phyloP scores from a whole-genome alignment of 805 yeast genomes.

The Metschnikowia baotianmanensis region DNA sequence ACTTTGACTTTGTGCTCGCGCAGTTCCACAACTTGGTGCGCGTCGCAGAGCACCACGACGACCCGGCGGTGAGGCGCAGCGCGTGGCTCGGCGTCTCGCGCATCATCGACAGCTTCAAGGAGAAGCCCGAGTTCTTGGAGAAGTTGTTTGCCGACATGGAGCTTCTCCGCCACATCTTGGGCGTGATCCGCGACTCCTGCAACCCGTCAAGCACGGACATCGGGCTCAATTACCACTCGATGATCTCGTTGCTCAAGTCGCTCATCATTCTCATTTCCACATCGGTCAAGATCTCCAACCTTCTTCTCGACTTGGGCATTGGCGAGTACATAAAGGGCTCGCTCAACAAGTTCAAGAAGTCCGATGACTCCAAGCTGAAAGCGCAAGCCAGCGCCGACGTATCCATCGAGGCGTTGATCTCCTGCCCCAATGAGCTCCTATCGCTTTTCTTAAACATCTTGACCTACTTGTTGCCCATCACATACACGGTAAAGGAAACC shows the following conservation, averaged over 20 bases:
- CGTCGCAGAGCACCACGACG: constrained; percentile 55
- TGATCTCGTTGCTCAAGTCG: constrained; percentile 39
- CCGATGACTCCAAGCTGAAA: constrained; percentile 6
- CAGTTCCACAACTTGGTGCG: constrained; percentile 59
- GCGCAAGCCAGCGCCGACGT: constrained; percentile 18
- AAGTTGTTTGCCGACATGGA: constrained; percentile 29
- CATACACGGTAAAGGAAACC: constrained; percentile 27
- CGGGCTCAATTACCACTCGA: constrained; percentile 11
- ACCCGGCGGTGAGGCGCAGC: constrained; percentile 57
- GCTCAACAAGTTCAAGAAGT: constrained; percentile 49
- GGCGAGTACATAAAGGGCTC: constrained; percentile 49
- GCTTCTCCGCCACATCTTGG: constrained; percentile 11
- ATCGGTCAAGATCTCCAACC: constrained; percentile 40
- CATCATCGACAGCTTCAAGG: constrained; percentile 49
- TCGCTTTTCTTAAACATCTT: constrained; percentile 53
- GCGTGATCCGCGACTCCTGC: constrained; percentile 14
- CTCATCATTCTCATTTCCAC: constrained; percentile 42
- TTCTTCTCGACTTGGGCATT: constrained; percentile 47
- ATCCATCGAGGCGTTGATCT: constrained; percentile 69
- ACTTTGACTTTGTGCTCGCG: constrained; percentile 49
- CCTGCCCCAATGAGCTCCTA: constrained; percentile 66
- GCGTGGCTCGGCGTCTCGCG: constrained; percentile 65
- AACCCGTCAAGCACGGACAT: constrained; percentile 13
- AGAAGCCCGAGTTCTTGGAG: constrained; percentile 44
- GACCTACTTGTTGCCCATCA: constrained; percentile 55